phyloP scores from a whole-genome alignment of 2,329 filamentous ascomycete genomes.

The Stylonectria norvegica region DNA sequence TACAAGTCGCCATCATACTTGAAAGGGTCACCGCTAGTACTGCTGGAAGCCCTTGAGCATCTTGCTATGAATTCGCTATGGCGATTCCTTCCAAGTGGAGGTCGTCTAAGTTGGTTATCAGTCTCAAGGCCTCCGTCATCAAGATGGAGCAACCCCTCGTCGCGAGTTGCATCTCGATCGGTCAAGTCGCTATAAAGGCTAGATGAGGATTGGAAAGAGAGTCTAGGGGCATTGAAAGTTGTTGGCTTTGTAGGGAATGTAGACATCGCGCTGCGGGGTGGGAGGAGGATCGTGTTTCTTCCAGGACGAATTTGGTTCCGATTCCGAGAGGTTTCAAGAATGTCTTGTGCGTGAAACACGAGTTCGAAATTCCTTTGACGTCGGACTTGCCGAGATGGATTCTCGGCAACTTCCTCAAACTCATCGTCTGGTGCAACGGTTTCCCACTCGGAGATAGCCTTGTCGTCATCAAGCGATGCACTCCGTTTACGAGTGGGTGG shows the following conservation, averaged over 20 bases:
- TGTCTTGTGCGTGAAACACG: slow-evolving; percentile 9
- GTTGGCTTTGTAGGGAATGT: background rate
- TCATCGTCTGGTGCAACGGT: slow-evolving; percentile 28
- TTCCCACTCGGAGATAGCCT: slow-evolving; percentile 30
- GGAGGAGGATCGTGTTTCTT: background rate
- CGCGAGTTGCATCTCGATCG: slow-evolving; percentile 7
- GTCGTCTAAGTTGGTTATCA: background rate
- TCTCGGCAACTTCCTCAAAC: slow-evolving; percentile 7
- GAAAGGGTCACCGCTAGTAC: slow-evolving; percentile 42
- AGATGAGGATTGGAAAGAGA: slow-evolving; percentile 27
- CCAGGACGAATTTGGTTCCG: slow-evolving; percentile 6
- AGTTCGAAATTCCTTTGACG: slow-evolving; percentile 17
- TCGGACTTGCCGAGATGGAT: slow-evolving; percentile 6
- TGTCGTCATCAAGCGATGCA: slow-evolving; percentile 14
- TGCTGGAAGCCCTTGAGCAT: slow-evolving; percentile 32
- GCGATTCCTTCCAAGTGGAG: background rate
- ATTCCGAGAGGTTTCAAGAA: slow-evolving; percentile 1
- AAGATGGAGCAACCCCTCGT: slow-evolving; percentile 2
- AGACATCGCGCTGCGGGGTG: background rate
- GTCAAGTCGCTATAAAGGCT: slow-evolving; percentile 27
- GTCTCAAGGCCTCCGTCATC: background rate
- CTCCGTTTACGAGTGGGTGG: background rate
- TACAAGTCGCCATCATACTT: slow-evolving; percentile 42
- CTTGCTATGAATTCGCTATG: slow-evolving; percentile 12
- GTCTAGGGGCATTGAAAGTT: background rate